Evolutionary conservation across 139 green algal genomes (phyloP).

Genomic region (Chlamydomonas incerta): DNA sequence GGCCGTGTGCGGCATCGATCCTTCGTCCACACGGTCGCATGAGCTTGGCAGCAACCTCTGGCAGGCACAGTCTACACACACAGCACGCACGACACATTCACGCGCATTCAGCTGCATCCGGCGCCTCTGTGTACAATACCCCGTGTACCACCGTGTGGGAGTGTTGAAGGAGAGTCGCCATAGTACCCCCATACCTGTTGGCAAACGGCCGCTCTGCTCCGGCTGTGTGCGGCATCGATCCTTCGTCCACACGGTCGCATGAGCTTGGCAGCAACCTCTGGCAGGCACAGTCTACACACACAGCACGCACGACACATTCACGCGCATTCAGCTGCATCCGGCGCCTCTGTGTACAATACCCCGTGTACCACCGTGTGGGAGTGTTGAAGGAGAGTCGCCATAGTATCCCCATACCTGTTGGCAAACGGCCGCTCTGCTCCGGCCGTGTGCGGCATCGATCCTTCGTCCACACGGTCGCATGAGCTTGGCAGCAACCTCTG

Average conservation of each 20-base stretch:
- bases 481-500: constrained; percentile 55
- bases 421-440: constrained; percentile 43
- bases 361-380: constrained; percentile 18
- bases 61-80: constrained; percentile 51
- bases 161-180: constrained; percentile 45
- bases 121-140: constrained; percentile 40
- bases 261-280: constrained; percentile 54
- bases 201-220: constrained; percentile 44
- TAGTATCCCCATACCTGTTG: constrained; percentile 1
- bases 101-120: no score
- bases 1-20: constrained; percentile 36
- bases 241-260: constrained; percentile 42
- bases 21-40: constrained; percentile 21
- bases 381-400: constrained; percentile 45
- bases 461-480: constrained; percentile 44
- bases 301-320: constrained; percentile 93
- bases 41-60: constrained; percentile 39
- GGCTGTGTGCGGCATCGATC: constrained; percentile 44
- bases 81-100: constrained; percentile 93
- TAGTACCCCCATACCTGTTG: constrained; percentile 2
- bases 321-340: no score
- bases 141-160: constrained; percentile 17
- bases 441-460: constrained; percentile 46
- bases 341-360: constrained; percentile 35
- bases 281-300: constrained; percentile 57